Evolutionary conservation across 345 rosid species (phyloP), one percentile per base, ranked within the genome.

Genomic region (Hirschfeldia incana): DNA sequence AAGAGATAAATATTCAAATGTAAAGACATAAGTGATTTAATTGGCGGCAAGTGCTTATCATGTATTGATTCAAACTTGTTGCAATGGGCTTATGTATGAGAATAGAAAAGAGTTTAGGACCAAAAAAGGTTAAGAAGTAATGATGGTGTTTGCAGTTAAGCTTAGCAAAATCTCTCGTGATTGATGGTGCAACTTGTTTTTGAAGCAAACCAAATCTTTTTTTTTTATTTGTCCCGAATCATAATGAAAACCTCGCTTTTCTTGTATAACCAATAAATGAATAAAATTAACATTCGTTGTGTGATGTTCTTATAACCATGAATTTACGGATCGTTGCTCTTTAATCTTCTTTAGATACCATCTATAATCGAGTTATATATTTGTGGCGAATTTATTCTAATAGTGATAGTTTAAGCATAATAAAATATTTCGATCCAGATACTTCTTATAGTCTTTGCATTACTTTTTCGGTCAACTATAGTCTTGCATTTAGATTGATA

Each of bases 131-230:
- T 21, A 42, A 65, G 17, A 29, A 42, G 62, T 72, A 78, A 78
- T 72, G 67, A 71, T 78, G 66, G 69, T 46, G 77, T 59, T 42
- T 72, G 66, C 63, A 30, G 73, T 65, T 64, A 10, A 51, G 65
- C 57, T 55, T 64, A 69, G 37, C 69, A 44, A 69, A 76, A 21
- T 49, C 37, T 39, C 26, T 76, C 75, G 55, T 69, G 75, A 77
- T 65, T 65, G 67, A 71, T 51, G 76, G 71, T 13, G 4, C 67
- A 39, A 37, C 73, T 78, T 78, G 63, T 32, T 66, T 66, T 72
- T 59, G 44, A 78, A 78, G 73, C 82, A 78, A 72, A 65, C 77
- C 30, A 57, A 30, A 65, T 55, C 12, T 30, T 0, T 62, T 49
- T 3, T 46, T 8, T 3, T 51, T 61, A 10, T 62, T 26, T 13